Conservation (phyloP, 2,329 filamentous ascomycete genomes). For the Hymenoscyphus infarciens region DNA sequence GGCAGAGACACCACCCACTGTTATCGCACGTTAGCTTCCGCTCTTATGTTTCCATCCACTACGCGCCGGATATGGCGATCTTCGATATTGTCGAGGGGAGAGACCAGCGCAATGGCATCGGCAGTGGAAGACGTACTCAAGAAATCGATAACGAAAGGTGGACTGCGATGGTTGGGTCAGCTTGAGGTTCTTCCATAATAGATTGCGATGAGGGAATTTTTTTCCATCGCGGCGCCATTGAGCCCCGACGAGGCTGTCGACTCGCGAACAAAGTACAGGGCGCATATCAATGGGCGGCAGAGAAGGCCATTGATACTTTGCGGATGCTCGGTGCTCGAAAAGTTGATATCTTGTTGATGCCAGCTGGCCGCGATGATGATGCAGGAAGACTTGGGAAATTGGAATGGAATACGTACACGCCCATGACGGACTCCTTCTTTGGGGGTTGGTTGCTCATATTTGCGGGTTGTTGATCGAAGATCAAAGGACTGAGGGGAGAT, state of each 20-base stretch:
- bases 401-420: constrained; percentile 55
- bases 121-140: constrained; percentile 71
- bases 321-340: constrained; percentile 27
- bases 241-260: constrained; percentile 22
- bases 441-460: constrained; percentile 48
- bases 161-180: constrained; percentile 48
- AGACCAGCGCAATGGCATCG: constrained; percentile 14
- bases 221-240: constrained; percentile 25
- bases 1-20: constrained; percentile 99
- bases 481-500: constrained; percentile 62
- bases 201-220: constrained; percentile 16
- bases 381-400: constrained; percentile 24
- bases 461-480: constrained; percentile 29
- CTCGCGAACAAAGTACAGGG: constrained; percentile 10
- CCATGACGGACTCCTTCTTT: constrained; percentile 57
- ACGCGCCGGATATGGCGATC: constrained; percentile 13
- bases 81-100: constrained; percentile 16
- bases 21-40: constrained; percentile 35
- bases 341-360: constrained; percentile 19
- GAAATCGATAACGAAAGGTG: constrained; percentile 92
- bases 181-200: constrained; percentile 14
- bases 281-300: constrained; percentile 19
- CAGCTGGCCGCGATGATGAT: constrained; percentile 15
- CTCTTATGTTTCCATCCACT: constrained; percentile 9
- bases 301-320: constrained; percentile 27